phyloP scores from a whole-genome alignment of 116 monocot genomes.

The Zostera marina region DNA sequence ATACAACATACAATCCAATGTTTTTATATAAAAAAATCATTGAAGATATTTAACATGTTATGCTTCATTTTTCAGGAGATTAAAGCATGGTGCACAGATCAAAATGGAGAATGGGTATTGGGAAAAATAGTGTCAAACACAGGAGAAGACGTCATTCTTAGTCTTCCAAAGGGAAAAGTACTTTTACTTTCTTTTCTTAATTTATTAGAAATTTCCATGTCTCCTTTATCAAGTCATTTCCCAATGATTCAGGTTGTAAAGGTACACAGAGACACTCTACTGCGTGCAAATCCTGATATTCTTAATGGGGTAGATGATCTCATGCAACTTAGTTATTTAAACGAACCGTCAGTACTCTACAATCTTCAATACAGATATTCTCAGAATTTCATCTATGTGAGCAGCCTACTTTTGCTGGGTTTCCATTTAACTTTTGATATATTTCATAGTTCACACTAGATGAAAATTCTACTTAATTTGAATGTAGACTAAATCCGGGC shows the following conservation, averaged over 20 bases:
- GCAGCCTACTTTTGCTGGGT: neutral
- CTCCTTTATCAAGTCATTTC: slow-evolving; percentile 1
- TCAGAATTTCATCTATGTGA: slow-evolving; percentile 67
- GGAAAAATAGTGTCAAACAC: slow-evolving; percentile 39
- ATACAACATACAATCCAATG: neutral
- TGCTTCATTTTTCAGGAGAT: slow-evolving; percentile 31
- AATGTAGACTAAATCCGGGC: slow-evolving; percentile 61
- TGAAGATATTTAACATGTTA: neutral
- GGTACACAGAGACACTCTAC: slow-evolving; percentile 31
- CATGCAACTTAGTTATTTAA: slow-evolving; percentile 80
- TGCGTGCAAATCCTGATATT: slow-evolving; percentile 77
- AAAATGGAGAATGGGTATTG: slow-evolving; percentile 59
- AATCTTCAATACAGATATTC: slow-evolving; percentile 69
- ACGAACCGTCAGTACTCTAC: slow-evolving; percentile 71
- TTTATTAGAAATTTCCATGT: neutral
- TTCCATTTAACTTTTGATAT: neutral
- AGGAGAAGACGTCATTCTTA: slow-evolving; percentile 36
- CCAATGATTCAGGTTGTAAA: slow-evolving; percentile 30
- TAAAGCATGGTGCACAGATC: slow-evolving; percentile 45
- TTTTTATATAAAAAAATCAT: neutral
- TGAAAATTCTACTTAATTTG: neutral
- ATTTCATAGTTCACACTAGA: neutral
- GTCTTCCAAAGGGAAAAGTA: slow-evolving; percentile 40
- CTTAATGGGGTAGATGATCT: slow-evolving; percentile 78
- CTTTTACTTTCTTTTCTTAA: neutral